Evolutionary conservation across 306 rosid genomes (phyloP).

Genomic region (Castanospermum australe): DNA sequence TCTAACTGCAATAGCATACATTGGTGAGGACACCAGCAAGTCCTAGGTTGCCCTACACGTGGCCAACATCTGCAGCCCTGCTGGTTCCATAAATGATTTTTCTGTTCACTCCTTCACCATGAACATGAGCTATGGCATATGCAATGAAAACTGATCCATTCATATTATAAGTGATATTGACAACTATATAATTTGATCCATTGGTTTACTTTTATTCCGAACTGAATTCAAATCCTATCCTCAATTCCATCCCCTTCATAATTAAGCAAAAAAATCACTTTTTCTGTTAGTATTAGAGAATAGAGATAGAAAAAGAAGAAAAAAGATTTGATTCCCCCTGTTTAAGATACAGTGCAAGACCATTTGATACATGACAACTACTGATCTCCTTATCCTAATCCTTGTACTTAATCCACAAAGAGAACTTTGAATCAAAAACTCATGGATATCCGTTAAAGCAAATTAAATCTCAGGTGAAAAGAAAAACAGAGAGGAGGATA

Average conservation of each 20-base stretch:
- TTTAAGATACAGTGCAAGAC: not conserved
- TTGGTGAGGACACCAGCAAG: slow-evolving; percentile 36
- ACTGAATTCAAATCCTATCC: too few species aligned
- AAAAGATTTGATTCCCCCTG: too few species aligned
- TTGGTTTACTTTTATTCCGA: not conserved
- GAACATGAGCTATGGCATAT: slow-evolving; percentile 13
- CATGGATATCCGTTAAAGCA: slow-evolving; percentile 29
- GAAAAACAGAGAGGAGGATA: slow-evolving; percentile 26
- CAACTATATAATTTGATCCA: not conserved
- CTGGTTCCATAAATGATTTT: slow-evolving; percentile 15
- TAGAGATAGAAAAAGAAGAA: too few species aligned
- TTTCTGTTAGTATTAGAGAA: too few species aligned
- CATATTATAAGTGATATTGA: not conserved
- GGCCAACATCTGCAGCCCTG: slow-evolving; percentile 41
- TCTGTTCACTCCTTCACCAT: slow-evolving; percentile 11
- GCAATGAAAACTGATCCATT: not conserved
- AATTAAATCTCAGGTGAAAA: slow-evolving; percentile 11
- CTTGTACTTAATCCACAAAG: slow-evolving; percentile 14
- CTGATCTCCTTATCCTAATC: slow-evolving; percentile 1
- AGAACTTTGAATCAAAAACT: slow-evolving; percentile 17
- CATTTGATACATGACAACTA: not conserved
- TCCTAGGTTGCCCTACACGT: slow-evolving; percentile 45
- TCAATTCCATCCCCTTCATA: too few species aligned
- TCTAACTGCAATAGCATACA: slow-evolving; percentile 34
- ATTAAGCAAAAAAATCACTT: too few species aligned